Evolutionary conservation across 352 stramenopile genomes (phyloP), one percentile per base, ranked within the genome.

Genomic region (Globisporangium paddicum): DNA sequence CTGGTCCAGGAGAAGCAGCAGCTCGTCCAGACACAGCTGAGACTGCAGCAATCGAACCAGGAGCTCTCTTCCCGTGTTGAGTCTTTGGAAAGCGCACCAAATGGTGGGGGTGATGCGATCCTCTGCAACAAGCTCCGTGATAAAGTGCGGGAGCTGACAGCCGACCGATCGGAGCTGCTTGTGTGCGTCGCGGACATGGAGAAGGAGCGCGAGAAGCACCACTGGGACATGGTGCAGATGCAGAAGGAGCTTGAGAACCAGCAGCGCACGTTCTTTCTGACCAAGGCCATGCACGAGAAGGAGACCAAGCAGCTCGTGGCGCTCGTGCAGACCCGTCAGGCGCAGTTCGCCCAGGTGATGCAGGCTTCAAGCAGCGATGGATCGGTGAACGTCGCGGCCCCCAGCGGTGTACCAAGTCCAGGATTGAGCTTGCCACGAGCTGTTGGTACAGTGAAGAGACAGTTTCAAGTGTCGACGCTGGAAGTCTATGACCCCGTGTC

Each of bases 211-310:
- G 55, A 79, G 8, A 66, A 69, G 30, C 64, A 71, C 57, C 67
- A 66, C n/a, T 76, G 62, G 48, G 74, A 82, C 0, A 65, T 79
- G 13, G 44, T 59, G 0, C 64, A 70, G 41, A 64, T 73, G 41
- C 66, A 71, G 14, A 46, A 61, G 0, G 68, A 77, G 28, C 61
- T 88, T 0, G 69, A 77, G 10, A 50, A 55, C 0, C 46, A 62
- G n/a, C 64, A 82, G 25, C 70, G 73, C 10, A 71, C 71, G 8
- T 59, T 87, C 14, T 49, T 62, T 2, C 60, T 90, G 55, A 90
- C 80, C 4, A 67, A 68, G 21, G 74, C 77, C 7, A 90, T 90
- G 80, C 73, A 90, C 35, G 70, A 86, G 4, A 86, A 86, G 37
- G 80, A 90, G 61, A 86, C 72, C 55, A 78, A 72, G 55, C 80